Evolutionary conservation across 1,284 basidiomycete genomes (phyloP).

Genomic region (Cutaneotrichosporon sp.): DNA sequence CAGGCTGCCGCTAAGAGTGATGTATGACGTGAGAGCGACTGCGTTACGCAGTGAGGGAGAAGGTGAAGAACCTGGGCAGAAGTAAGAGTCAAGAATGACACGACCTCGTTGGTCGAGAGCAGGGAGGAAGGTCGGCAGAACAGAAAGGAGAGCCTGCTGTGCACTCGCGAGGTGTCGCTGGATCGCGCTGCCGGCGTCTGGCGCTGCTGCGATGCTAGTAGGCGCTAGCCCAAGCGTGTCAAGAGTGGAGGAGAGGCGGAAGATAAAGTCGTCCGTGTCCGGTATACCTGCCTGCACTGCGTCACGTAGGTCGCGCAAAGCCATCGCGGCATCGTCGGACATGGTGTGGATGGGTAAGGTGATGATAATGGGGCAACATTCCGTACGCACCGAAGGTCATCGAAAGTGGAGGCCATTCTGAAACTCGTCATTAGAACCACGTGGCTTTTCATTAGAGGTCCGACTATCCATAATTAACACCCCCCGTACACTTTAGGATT

Average conservation of each 20-base stretch:
- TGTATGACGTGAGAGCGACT: constrained; percentile 32
- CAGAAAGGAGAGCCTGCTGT: constrained; percentile 26
- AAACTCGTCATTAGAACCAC: background rate
- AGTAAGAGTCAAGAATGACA: constrained; percentile 27
- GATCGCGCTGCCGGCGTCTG: constrained; percentile 4
- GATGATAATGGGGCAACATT: too few relatives aligned
- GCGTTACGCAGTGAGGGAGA: background rate
- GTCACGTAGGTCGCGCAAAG: constrained; percentile 29
- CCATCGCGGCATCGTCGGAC: constrained; percentile 6
- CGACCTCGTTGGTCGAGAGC: constrained; percentile 53
- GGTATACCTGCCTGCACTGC: constrained; percentile 25
- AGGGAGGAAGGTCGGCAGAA: constrained; percentile 62
- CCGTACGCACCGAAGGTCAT: too few relatives aligned
- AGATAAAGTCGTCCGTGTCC: constrained; percentile 25
- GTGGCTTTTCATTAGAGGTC: too few relatives aligned
- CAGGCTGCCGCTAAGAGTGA: constrained; percentile 26
- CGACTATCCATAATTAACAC: too few relatives aligned
- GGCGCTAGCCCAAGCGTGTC: constrained; percentile 4
- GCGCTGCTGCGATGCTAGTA: background rate
- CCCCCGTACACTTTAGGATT: too few relatives aligned
- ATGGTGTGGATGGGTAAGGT: too few relatives aligned
- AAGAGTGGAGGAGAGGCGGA: constrained; percentile 7
- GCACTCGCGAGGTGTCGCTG: constrained; percentile 30
- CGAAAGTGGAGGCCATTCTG: constrained; percentile 2
- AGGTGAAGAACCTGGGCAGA: constrained; percentile 17